Percentiles rank a stretch among this genome's conserved stretches.
phyloP scores from a whole-genome alignment of 2,329 filamentous ascomycete genomes.

The Ampelomyces quisqualis region DNA sequence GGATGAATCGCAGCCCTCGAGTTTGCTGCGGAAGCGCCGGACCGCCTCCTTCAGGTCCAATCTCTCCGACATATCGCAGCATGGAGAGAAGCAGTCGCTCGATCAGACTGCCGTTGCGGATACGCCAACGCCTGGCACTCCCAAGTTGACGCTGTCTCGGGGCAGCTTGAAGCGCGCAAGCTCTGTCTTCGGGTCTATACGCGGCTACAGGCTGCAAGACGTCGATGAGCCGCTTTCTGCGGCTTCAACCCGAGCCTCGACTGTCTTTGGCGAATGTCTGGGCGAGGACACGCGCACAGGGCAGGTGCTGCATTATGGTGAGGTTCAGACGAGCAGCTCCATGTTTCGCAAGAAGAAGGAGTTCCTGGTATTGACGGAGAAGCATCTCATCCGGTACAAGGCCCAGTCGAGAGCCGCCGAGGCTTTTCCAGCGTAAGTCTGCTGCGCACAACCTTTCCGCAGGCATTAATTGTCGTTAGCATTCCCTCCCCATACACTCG shows the following conservation, averaged over 20 bases:
- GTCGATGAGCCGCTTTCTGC: slow-evolving; percentile 53
- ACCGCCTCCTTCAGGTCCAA: slow-evolving; percentile 40
- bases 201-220: slow-evolving; percentile 54
- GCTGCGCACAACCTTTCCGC: not conserved
- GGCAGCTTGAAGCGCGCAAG: slow-evolving; percentile 30
- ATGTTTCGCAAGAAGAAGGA: slow-evolving; percentile 73
- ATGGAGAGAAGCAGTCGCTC: slow-evolving; percentile 21
- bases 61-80: slow-evolving; percentile 31
- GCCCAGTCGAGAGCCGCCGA: slow-evolving; percentile 66
- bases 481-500: slow-evolving; percentile 43
- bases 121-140: slow-evolving; percentile 10
- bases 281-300: slow-evolving; percentile 42
- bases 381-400: slow-evolving; percentile 68
- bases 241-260: slow-evolving; percentile 52
- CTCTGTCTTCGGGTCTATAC: slow-evolving; percentile 62
- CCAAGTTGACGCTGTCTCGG: slow-evolving; percentile 22
- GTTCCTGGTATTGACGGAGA: slow-evolving; percentile 70
- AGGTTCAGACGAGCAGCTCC: slow-evolving; percentile 67
- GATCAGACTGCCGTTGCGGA: slow-evolving; percentile 16
- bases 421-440: slow-evolving; percentile 52
- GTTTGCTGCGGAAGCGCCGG: slow-evolving; percentile 42
- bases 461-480: slow-evolving; percentile 17
- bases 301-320: slow-evolving; percentile 64
- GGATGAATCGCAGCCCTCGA: slow-evolving; percentile 40
- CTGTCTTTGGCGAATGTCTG: slow-evolving; percentile 41